A percentile compares a stretch with the other conserved stretches of the same genome.
Evolutionary conservation across 176 grass and related monocot species (phyloP).

Genomic region (Carex parvula): DNA sequence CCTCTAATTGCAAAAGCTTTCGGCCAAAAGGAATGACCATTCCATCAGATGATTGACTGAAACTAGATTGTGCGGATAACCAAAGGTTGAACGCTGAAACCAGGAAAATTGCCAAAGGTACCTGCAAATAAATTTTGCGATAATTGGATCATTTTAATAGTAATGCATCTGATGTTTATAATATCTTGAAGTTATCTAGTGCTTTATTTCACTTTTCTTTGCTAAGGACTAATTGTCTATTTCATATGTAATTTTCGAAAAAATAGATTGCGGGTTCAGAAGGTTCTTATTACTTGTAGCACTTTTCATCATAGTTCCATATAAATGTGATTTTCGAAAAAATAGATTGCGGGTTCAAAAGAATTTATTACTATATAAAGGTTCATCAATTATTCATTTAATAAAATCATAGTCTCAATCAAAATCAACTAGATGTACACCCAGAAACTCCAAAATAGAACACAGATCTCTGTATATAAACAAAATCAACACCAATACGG

Average conservation of each 20-base stretch:
- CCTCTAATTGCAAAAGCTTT: conserved; percentile 62
- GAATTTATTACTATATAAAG: not conserved
- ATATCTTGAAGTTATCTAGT: not conserved
- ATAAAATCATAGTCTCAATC: not conserved
- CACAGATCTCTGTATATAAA: not conserved
- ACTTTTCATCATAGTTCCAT: not conserved
- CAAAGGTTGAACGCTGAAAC: conserved; percentile 41
- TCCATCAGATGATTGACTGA: conserved; percentile 38
- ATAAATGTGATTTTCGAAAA: conserved; percentile 9
- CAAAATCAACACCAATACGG: not conserved
- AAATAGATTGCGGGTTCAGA: not conserved
- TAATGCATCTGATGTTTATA: not conserved
- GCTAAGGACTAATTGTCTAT: not conserved
- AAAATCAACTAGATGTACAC: not conserved
- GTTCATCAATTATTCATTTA: not conserved
- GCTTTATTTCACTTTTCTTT: not conserved
- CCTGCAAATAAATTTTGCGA: conserved; percentile 39
- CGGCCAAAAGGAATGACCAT: conserved; percentile 61
- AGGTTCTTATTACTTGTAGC: not conserved
- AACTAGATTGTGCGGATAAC: conserved; percentile 35
- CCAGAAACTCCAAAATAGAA: not conserved
- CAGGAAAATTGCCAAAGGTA: conserved; percentile 55
- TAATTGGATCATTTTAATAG: not conserved
- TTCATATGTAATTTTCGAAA: not conserved
- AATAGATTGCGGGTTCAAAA: not conserved